Percentiles rank a stretch among this genome's conserved stretches.
These are phyloP conservation scores for Shiraia sp. DNA, from an alignment of 2,329 filamentous ascomycete species.

Conservation along the genomic window DNA sequence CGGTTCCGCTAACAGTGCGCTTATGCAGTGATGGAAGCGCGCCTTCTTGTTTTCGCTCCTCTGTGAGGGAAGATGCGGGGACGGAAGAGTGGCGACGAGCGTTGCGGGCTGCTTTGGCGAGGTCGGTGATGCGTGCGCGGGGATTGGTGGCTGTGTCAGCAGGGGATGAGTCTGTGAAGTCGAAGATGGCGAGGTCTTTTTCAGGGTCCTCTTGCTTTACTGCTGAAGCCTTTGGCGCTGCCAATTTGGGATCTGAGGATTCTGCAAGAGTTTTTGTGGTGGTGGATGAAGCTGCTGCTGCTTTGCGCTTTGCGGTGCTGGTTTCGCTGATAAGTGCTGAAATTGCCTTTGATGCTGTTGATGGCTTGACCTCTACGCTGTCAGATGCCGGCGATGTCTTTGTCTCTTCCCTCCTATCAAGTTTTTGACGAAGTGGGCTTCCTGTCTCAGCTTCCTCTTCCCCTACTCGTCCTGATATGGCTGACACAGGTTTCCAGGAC, in stretches of 20 bases:
- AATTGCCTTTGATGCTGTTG: conserved; percentile 38
- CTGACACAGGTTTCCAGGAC: conserved; percentile 33
- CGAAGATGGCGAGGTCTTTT: conserved; percentile 43
- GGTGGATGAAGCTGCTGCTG: conserved; percentile 1
- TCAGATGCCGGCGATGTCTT: conserved; percentile 20
- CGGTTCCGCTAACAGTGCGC: conserved; percentile 29
- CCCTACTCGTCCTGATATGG: conserved; percentile 13
- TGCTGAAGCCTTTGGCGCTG: conserved; percentile 4
- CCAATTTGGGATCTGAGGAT: conserved; percentile 2
- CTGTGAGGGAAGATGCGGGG: conserved; percentile 11
- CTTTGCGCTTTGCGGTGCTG: conserved; percentile 29
- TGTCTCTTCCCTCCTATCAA: conserved; percentile 24
- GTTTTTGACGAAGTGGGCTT: conserved; percentile 44
- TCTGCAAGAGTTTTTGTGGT: conserved; percentile 8
- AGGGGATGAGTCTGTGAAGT: conserved; percentile 43
- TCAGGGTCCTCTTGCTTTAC: conserved; percentile 17
- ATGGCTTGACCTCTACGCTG: conserved; percentile 24
- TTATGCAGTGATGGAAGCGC: conserved; percentile 28
- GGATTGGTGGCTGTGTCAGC: conserved; percentile 16
- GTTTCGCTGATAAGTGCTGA: conserved; percentile 39
- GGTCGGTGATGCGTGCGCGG: conserved; percentile 30
- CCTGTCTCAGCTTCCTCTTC: conserved; percentile 36
- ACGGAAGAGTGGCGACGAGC: conserved; percentile 41
- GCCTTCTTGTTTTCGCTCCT: conserved; percentile 17
- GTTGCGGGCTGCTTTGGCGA: conserved; percentile 32